Evolutionary conservation across 257 asterid genomes (phyloP).

Genomic region (Solanum okadae): DNA sequence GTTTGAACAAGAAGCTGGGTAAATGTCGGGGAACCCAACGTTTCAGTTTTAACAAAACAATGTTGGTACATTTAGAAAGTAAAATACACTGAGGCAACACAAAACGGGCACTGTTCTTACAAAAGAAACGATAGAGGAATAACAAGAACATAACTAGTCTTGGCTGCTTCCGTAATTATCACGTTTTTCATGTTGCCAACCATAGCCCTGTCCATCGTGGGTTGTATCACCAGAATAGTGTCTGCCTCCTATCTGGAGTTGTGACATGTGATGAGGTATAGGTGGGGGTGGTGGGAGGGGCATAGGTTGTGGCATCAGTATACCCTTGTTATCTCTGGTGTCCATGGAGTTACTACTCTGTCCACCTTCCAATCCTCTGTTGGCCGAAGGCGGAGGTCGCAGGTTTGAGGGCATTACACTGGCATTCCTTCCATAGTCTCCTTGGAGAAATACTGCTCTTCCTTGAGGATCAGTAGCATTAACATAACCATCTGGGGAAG

Average conservation of each 20-base stretch:
- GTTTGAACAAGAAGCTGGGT: not conserved
- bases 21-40: not conserved
- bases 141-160: slow-evolving; percentile 22
- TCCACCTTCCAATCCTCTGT: slow-evolving; percentile 35
- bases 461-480: slow-evolving; percentile 26
- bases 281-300: slow-evolving; percentile 63
- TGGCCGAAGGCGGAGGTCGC: slow-evolving; percentile 19
- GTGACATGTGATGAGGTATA: slow-evolving; percentile 33
- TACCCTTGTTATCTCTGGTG: slow-evolving; percentile 45
- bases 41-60: not conserved
- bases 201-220: slow-evolving; percentile 61
- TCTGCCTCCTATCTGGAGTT: slow-evolving; percentile 33
- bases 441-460: slow-evolving; percentile 12
- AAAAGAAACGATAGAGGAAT: not conserved
- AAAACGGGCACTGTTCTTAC: not conserved
- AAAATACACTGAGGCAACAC: not conserved
- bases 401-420: slow-evolving; percentile 22
- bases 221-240: slow-evolving; percentile 40
- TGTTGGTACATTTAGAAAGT: not conserved
- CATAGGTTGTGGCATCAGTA: slow-evolving; percentile 37
- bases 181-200: slow-evolving; percentile 53
- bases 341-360: slow-evolving; percentile 39
- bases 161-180: slow-evolving; percentile 38
- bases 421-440: slow-evolving; percentile 32
- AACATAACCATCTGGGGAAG: slow-evolving; percentile 18